These are phyloP conservation scores for Penicillium argentinense DNA, from an alignment of 495 filamentous ascomycete genomes.

Conservation along the genomic window DNA sequence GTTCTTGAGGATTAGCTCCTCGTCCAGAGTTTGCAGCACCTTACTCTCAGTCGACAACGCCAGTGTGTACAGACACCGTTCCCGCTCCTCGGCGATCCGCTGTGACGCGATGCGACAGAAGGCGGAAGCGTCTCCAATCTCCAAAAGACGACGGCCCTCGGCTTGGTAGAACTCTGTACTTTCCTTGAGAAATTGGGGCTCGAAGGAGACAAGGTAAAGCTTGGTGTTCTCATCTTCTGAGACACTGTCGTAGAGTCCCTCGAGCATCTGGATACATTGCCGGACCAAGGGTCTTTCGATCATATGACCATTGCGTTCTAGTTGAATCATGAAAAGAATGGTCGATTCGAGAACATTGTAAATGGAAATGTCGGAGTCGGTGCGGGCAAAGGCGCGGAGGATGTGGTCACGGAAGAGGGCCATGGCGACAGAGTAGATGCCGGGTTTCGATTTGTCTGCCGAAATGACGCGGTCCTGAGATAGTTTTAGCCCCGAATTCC, in stretches of 20 bases:
- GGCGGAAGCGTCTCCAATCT: slow-evolving; percentile 73
- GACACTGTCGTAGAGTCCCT: slow-evolving; percentile 80
- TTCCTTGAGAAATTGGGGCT: slow-evolving; percentile 68
- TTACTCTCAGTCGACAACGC: slow-evolving; percentile 67
- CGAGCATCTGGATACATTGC: slow-evolving; percentile 86
- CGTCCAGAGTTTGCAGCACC: slow-evolving; percentile 75
- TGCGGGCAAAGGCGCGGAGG: slow-evolving; percentile 53
- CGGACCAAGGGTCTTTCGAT: slow-evolving; percentile 82
- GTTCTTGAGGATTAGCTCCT: slow-evolving; percentile 72
- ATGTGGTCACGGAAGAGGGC: slow-evolving; percentile 84
- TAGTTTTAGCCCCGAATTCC: slow-evolving; percentile 4
- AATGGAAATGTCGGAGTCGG: slow-evolving; percentile 48
- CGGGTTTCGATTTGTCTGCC: slow-evolving; percentile 66
- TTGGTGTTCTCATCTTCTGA: slow-evolving; percentile 68
- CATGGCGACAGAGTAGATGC: slow-evolving; percentile 82
- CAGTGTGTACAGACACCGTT: slow-evolving; percentile 77
- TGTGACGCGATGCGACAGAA: slow-evolving; percentile 79
- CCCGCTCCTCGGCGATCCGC: slow-evolving; percentile 76
- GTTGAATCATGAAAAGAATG: slow-evolving; percentile 84
- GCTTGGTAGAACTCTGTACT: slow-evolving; percentile 72
- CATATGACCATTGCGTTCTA: slow-evolving; percentile 87
- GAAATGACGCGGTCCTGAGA: slow-evolving; percentile 73
- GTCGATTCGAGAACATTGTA: slow-evolving; percentile 75
- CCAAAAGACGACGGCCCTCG: slow-evolving; percentile 72
- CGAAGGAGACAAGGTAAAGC: slow-evolving; percentile 82